These are phyloP conservation scores for Hericium coralloides DNA, from an alignment of 768 basidiomycete genomes.

Conservation along the genomic window DNA sequence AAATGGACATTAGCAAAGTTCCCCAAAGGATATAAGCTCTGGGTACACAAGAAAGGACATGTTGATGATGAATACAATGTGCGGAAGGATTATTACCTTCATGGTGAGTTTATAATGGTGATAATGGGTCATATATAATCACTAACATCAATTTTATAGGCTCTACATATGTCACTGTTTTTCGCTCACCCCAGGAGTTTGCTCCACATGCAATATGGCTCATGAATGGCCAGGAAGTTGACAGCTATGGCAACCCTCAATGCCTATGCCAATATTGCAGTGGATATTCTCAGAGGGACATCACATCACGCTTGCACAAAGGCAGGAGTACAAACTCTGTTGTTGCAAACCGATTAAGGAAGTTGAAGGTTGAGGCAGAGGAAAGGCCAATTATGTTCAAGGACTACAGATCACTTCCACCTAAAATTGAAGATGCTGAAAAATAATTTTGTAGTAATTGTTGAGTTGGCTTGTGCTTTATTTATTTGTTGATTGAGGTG, in stretches of 20 bases:
- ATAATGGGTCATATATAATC: not conserved
- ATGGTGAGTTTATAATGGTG: not conserved
- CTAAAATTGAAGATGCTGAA: not conserved
- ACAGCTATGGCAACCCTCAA: not conserved
- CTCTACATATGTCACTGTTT: not conserved
- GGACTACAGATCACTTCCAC: not conserved
- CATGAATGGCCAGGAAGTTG: not conserved
- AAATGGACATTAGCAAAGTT: conserved; percentile 1
- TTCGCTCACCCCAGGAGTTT: conserved; percentile 13
- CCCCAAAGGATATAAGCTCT: conserved; percentile 3
- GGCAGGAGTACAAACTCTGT: not conserved
- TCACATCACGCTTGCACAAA: not conserved
- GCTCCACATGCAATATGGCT: conserved; percentile 14
- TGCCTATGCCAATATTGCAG: not conserved
- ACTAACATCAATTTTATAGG: not conserved
- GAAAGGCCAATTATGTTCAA: not conserved
- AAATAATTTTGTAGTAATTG: not conserved
- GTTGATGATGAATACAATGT: conserved; percentile 1
- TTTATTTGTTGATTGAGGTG: not conserved
- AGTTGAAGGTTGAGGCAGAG: not conserved
- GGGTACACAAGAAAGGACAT: conserved; percentile 4
- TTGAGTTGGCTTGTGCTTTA: not conserved
- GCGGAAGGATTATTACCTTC: conserved; percentile 2
- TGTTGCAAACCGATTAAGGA: not conserved
- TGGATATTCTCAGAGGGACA: not conserved